A percentile compares a stretch with the other conserved stretches of the same genome.
phyloP scores from a whole-genome alignment of 371 early-diverging fungal genomes.

The Circinella umbellata region DNA sequence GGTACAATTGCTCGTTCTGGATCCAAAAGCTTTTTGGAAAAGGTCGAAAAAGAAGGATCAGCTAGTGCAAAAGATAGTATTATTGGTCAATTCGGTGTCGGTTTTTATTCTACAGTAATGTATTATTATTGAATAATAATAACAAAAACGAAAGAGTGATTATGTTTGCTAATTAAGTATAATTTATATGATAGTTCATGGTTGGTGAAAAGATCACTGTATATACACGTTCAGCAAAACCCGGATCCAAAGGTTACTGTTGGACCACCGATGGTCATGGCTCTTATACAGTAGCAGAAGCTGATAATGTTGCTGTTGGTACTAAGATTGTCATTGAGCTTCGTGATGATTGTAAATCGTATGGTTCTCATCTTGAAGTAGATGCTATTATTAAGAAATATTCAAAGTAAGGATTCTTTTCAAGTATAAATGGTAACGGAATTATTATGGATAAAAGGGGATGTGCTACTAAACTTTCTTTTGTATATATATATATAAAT shows the following conservation, averaged over 20 bases:
- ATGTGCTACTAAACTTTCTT: too few relatives aligned
- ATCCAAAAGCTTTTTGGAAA: conserved; percentile 88
- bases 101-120: conserved; percentile 81
- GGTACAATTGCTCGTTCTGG: conserved; percentile 98
- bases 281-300: conserved; percentile 79
- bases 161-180: not conserved
- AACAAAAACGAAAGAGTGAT: not conserved
- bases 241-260: conserved; percentile 80
- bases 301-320: conserved; percentile 81
- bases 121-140: not conserved
- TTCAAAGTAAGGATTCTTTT: conserved; percentile 65
- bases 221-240: conserved; percentile 75
- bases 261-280: conserved; percentile 87
- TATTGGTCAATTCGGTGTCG: conserved; percentile 99
- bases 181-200: conserved; percentile 65
- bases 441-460: too few relatives aligned
- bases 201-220: conserved; percentile 86
- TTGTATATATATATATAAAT: not conserved
- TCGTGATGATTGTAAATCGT: conserved; percentile 90
- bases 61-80: conserved; percentile 71
- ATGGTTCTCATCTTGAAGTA: conserved; percentile 74
- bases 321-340: conserved; percentile 95
- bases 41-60: conserved; percentile 69
- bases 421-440: too few relatives aligned
- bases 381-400: conserved; percentile 91